Percentiles rank a stretch among this genome's conserved stretches.
Evolutionary conservation across 768 basidiomycete genomes (phyloP).

Genomic region (Termitomyces sp.): DNA sequence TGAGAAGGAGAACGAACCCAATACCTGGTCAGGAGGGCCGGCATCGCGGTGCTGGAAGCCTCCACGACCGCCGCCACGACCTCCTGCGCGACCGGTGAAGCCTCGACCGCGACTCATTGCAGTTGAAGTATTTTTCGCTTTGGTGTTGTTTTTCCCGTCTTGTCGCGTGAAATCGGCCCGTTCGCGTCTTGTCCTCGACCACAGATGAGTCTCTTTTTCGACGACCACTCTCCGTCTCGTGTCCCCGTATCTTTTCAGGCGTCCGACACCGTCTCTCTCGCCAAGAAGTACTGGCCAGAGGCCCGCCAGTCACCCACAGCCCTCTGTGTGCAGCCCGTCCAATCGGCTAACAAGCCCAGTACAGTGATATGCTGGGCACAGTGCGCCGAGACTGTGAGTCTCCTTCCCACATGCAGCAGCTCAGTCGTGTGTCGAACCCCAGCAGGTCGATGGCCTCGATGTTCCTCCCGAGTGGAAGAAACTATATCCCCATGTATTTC

Average conservation of each 20-base stretch:
- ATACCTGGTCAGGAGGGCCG: constrained; percentile 77
- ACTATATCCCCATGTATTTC: constrained; percentile 32
- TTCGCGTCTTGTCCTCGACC: constrained; percentile 4
- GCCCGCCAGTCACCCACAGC: constrained; percentile 9
- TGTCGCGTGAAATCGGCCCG: constrained; percentile 9
- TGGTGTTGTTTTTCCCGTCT: constrained; percentile 9
- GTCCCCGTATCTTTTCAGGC: constrained; percentile 24
- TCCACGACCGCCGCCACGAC: constrained; percentile 64
- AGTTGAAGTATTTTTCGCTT: constrained; percentile 11
- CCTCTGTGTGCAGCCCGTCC: constrained; percentile 14
- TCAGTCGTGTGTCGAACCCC: not conserved
- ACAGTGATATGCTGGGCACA: constrained; percentile 29
- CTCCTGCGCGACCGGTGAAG: constrained; percentile 50
- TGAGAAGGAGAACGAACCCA: constrained; percentile 45
- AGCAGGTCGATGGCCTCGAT: constrained; percentile 28
- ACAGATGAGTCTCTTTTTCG: constrained; percentile 27
- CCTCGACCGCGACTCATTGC: constrained; percentile 33
- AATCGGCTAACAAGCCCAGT: not conserved
- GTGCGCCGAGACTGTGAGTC: constrained; percentile 33
- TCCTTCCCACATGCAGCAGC: constrained; percentile 4
- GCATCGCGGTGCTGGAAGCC: constrained; percentile 68
- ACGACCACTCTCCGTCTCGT: constrained; percentile 15
- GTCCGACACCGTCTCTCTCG: constrained; percentile 24
- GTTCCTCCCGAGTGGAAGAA: constrained; percentile 40
- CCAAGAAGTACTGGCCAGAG: constrained; percentile 27